These are phyloP conservation scores for Pyronema domesticum DNA, from an alignment of 495 filamentous ascomycete species.

Conservation along the genomic window DNA sequence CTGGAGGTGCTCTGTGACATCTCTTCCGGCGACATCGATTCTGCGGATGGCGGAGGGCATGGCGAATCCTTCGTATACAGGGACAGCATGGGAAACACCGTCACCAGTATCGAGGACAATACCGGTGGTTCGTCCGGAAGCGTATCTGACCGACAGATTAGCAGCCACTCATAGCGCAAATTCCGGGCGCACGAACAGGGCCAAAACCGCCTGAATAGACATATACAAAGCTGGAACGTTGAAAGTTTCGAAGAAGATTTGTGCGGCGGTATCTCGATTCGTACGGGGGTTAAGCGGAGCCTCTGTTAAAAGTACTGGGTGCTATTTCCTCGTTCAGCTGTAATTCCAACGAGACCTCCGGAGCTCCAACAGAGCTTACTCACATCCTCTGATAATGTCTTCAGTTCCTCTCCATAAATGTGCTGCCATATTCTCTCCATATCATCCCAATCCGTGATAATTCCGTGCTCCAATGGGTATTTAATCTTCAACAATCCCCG, in stretches of 20 bases:
- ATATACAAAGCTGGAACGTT: conserved; percentile 99
- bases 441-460: conserved; percentile 99
- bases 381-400: conserved; percentile 92
- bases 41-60: conserved; percentile 98
- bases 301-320: conserved; percentile 97
- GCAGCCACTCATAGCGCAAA: neutral
- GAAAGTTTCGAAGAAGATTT: conserved; percentile 99
- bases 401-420: conserved; percentile 97
- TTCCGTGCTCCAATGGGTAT: conserved; percentile 99
- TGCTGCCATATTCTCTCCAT: conserved; percentile 99
- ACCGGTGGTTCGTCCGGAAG: conserved; percentile 99
- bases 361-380: conserved; percentile 8
- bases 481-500: conserved; percentile 98
- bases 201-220: conserved; percentile 98
- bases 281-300: conserved; percentile 99
- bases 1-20: conserved; percentile 99
- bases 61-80: conserved; percentile 99
- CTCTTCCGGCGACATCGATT: conserved; percentile 99
- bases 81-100: conserved; percentile 98
- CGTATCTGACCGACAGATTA: conserved; percentile 38
- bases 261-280: conserved; percentile 99
- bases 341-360: neutral
- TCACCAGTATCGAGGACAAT: conserved; percentile 99
- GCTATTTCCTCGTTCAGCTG: conserved; percentile 33
- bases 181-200: conserved; percentile 34